Base-by-base conservation (phyloP, 2,329 filamentous ascomycete genomes). In the Aspergillus sclerotialis region DNA sequence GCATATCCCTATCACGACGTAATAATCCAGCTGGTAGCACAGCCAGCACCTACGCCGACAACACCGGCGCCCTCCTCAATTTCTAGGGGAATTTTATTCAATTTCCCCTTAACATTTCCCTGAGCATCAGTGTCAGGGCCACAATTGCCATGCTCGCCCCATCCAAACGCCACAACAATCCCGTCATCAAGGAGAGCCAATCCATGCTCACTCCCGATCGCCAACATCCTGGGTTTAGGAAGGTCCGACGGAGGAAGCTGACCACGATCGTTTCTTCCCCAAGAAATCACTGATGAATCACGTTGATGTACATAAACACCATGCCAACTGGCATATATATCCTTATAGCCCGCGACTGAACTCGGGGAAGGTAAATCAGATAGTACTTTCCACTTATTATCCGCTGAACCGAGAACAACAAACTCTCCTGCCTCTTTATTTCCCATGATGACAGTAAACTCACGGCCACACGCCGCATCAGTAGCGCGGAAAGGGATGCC, bases 121-220 rank as follows among this genome's bases (percentile, higher is more conserved):
- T 73, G 66, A 12, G 72, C 65, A 41, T 78, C 76, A 9, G 65
- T 68, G 27, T 73, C 68, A 23, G 78, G 75, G 3, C 92, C 92
- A 58, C 92, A 98, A 57, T 98, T 98, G 2, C 92, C 92, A 63
- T 98, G 92, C 62, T 96, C 90, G 2, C 88, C 89, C 92, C 92
- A 98, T 13, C 92, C 92, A 87, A 90, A 96, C 2, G 85, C 76
- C 31, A 93, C 63, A 1, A 94, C 77, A 32, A 80, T 74, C 2
- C 77, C 77, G 13, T 73, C 68, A 7, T 63, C 64, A 0, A 83
- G 78, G 16, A 90, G 61, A 7, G 79, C 85, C 42, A 96, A 61
- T n/a, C 76, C 78, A 60, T 98, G 92, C 60, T 96, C 92, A 53
- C 90, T 95, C 0, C 92, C 92, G 29, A 84, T 76, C 3, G 84